Evolutionary conservation across 805 yeast species (phyloP).

Genomic region (Jamesozyma spencerorum): DNA sequence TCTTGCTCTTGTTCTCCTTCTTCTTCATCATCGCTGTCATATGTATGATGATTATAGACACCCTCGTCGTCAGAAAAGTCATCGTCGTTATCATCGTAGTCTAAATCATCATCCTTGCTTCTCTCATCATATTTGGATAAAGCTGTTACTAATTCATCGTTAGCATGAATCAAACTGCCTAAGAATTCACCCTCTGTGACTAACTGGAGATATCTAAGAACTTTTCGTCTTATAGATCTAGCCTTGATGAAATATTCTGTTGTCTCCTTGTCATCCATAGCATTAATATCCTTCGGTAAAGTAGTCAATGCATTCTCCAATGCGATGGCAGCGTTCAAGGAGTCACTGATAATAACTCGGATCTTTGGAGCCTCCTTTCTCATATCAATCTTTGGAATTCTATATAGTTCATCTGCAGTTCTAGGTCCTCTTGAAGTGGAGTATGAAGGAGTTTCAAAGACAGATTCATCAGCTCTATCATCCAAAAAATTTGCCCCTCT

Average conservation of each 20-base stretch:
- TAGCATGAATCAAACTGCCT: conserved; percentile 82
- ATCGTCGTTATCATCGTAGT: conserved; percentile 35
- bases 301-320: conserved; percentile 51
- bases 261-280: conserved; percentile 56
- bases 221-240: conserved; percentile 63
- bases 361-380: conserved; percentile 67
- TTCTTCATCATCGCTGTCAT: conserved; percentile 14
- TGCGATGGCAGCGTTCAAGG: conserved; percentile 64
- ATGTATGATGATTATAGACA: conserved; percentile 26
- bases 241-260: conserved; percentile 66
- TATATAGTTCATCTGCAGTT: conserved; percentile 30
- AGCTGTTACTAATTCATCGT: conserved; percentile 76
- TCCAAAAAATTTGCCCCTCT: conserved; percentile 34
- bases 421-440: conserved; percentile 1
- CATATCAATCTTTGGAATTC: conserved; percentile 61
- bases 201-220: conserved; percentile 72
- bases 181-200: conserved; percentile 78
- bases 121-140: conserved; percentile 58
- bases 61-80: conserved; percentile 30
- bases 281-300: conserved; percentile 38
- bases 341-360: conserved; percentile 56
- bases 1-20: neutral
- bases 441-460: conserved; percentile 29
- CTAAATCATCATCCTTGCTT: conserved; percentile 37
- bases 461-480: conserved; percentile 41